These are phyloP conservation scores for Apophysomyces trapeziformis DNA, from an alignment of 371 early-diverging fungal species.

Conservation along the genomic window DNA sequence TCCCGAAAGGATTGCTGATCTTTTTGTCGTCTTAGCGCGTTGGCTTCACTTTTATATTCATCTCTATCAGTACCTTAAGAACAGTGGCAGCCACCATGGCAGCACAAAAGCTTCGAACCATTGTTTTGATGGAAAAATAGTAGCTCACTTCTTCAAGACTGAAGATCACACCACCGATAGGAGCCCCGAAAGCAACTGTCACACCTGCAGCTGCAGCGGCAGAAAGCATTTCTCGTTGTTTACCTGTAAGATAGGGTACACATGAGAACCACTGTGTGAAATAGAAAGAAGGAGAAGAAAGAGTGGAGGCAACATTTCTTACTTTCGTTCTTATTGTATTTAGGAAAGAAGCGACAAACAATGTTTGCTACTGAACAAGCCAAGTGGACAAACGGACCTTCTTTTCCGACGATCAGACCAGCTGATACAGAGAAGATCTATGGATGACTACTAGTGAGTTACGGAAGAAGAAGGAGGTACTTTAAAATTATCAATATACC, in stretches of 20 bases:
- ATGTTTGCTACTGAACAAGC: slow-evolving; percentile 91
- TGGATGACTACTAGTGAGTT: slow-evolving; percentile 6
- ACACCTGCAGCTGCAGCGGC: slow-evolving; percentile 92
- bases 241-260: slow-evolving; percentile 28
- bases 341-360: slow-evolving; percentile 75
- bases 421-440: slow-evolving; percentile 79
- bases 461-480: slow-evolving; percentile 34
- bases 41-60: too few relatives aligned
- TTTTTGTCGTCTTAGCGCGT: slow-evolving; percentile 19
- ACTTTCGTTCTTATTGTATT: slow-evolving; percentile 86
- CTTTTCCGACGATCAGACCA: slow-evolving; percentile 88
- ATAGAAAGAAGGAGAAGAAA: too few relatives aligned
- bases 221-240: slow-evolving; percentile 85
- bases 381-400: slow-evolving; percentile 96
- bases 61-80: slow-evolving; percentile 62
- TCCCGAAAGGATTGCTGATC: slow-evolving; percentile 86
- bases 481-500: slow-evolving; percentile 47
- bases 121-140: slow-evolving; percentile 90
- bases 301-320: slow-evolving; percentile 13
- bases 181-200: slow-evolving; percentile 94
- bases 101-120: slow-evolving; percentile 92
- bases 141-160: slow-evolving; percentile 87
- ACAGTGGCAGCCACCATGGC: slow-evolving; percentile 86
- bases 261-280: neutral
- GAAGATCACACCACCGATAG: slow-evolving; percentile 90